Base-by-base conservation (phyloP, 2,329 filamentous ascomycete genomes). In the Botrytis sinoallii region DNA sequence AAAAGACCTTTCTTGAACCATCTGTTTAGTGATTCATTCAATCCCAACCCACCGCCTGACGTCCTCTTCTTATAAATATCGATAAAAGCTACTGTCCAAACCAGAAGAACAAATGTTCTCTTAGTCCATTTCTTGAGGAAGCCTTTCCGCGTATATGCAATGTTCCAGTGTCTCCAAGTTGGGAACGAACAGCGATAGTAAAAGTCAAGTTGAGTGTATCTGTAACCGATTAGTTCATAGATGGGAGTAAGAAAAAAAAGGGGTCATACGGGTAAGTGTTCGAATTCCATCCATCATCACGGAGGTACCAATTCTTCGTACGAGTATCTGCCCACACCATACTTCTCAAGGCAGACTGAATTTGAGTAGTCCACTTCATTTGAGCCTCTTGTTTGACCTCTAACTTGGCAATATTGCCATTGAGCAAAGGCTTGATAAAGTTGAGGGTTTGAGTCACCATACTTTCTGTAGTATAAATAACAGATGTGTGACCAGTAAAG, bases 401-500 rank as follows among this genome's bases (percentile, higher is more conserved):
- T 59, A 84, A 84, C 1, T 82, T 82, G 25, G 78, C 80, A 25
- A 84, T 83, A 32, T 85, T 82, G 1, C 85, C 85, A 4, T 82
- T 79, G 20, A 88, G 74, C 29, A 90, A 83, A 4, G 85, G 84
- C 75, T 84, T 84, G 75, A 89, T 85, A 76, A 90, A 86, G 3
- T 86, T 86, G 35, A 90, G 76, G 1, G 83, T 84, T 78, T 88
- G 86, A 60, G 86, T 85, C 46, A 89, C 83, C 82, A 87, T 87
- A 77, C 88, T 89, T 77, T 90, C 88, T 4, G 84, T 84, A 0
- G 87, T 85, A 72, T 89, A 82, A 57, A 90, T 86, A 8, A 89
- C 88, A 42, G 84, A 86, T 4, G 83, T 84, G 79, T 90, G 88
- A 0, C 88, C 88, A 0, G 88, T 90, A 0, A 83, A 86, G 0